Evolutionary conservation across 2,329 filamentous ascomycete species (phyloP).

Genomic region (Colletotrichum lentis): DNA sequence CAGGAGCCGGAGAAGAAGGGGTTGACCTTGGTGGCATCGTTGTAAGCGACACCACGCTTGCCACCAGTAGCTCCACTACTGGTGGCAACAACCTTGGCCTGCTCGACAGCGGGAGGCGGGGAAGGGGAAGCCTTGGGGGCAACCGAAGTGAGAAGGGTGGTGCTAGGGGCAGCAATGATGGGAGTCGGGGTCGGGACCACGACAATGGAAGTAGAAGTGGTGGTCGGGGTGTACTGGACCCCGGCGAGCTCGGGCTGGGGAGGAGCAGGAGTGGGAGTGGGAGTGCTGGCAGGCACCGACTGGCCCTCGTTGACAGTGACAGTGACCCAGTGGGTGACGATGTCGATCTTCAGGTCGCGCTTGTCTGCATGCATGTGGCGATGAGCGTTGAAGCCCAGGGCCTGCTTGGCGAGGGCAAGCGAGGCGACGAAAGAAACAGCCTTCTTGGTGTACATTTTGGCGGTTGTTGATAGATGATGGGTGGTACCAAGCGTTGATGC

Average conservation of each 20-base stretch:
- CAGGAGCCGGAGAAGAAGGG: slow-evolving; percentile 55
- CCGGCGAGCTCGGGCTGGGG: slow-evolving; percentile 16
- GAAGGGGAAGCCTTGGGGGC: slow-evolving; percentile 25
- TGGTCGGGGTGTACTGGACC: slow-evolving; percentile 25
- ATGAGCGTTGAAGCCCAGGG: slow-evolving; percentile 54
- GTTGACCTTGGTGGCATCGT: slow-evolving; percentile 62
- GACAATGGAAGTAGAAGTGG: slow-evolving; percentile 33
- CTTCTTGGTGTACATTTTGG: slow-evolving; percentile 55
- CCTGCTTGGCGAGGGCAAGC: slow-evolving; percentile 55
- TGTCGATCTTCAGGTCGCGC: slow-evolving; percentile 47
- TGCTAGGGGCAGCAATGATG: slow-evolving; percentile 33
- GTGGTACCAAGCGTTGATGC: not conserved
- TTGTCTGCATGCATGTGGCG: slow-evolving; percentile 52
- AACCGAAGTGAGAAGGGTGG: slow-evolving; percentile 39
- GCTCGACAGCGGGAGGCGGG: slow-evolving; percentile 23
- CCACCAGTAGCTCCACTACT: slow-evolving; percentile 41
- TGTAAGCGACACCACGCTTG: slow-evolving; percentile 77
- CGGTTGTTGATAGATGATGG: slow-evolving; percentile 34
- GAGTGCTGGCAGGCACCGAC: slow-evolving; percentile 32
- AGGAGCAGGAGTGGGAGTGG: slow-evolving; percentile 17
- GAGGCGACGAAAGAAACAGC: slow-evolving; percentile 53
- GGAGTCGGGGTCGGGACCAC: slow-evolving; percentile 13
- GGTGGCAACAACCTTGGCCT: slow-evolving; percentile 39
- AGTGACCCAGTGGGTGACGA: slow-evolving; percentile 51
- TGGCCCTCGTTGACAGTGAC: slow-evolving; percentile 52